Percentiles rank a stretch among this genome's conserved stretches.
Conservation (phyloP, 1,284 basidiomycete species). For the Abortiporus biennis region DNA sequence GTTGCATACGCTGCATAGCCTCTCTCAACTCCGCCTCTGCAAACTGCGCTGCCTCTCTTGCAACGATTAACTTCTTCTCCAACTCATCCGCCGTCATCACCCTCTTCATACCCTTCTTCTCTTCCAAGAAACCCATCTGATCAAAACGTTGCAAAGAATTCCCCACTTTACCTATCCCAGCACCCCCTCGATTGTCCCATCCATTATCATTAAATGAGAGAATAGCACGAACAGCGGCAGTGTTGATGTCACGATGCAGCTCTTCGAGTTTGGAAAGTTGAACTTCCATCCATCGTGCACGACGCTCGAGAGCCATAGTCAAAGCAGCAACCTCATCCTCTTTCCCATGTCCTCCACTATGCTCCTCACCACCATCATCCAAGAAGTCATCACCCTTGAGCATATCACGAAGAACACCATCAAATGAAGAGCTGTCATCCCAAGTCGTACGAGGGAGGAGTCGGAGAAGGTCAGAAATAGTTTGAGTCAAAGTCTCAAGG, state of each 20-base stretch:
- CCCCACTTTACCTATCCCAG: constrained; percentile 52
- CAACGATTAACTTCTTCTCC: constrained; percentile 62
- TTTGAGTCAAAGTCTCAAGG: constrained; percentile 78
- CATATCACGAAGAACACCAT: constrained; percentile 79
- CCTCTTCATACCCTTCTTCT: constrained; percentile 18
- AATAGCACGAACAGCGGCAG: constrained; percentile 74
- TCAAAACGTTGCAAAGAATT: constrained; percentile 66
- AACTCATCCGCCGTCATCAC: constrained; percentile 66
- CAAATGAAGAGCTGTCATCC: constrained; percentile 83
- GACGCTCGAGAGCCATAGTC: constrained; percentile 73
- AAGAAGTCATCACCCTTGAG: constrained; percentile 78
- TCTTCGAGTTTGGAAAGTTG: constrained; percentile 81
- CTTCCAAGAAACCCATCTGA: constrained; percentile 48
- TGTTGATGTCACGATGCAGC: constrained; percentile 80
- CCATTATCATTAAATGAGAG: constrained; percentile 77
- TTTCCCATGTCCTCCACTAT: constrained; percentile 34
- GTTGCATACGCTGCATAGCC: constrained; percentile 61
- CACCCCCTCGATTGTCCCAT: constrained; percentile 65
- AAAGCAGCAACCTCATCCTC: constrained; percentile 79
- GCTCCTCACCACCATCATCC: constrained; percentile 64
- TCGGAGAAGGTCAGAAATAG: constrained; percentile 75
- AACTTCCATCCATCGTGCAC: constrained; percentile 85
- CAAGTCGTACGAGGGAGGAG: constrained; percentile 79
- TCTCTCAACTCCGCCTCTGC: constrained; percentile 70
- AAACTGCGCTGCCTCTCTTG: constrained; percentile 62